Conservation (phyloP, 805 yeast species). For the Candida morakotiae region DNA sequence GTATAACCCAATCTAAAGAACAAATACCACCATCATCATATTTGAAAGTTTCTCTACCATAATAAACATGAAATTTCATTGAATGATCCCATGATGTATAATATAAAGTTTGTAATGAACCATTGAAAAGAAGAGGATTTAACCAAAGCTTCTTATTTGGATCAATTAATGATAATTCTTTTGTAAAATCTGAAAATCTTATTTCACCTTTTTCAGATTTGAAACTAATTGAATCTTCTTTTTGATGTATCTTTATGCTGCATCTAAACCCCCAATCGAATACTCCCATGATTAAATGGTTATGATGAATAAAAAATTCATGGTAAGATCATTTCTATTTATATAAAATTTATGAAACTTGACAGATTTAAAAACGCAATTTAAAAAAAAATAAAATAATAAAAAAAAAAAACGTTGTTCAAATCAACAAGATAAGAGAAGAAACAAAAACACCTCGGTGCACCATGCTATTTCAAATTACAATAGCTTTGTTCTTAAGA, state of each 20-base stretch:
- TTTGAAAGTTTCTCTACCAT: conserved; percentile 64
- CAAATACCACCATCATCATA: conserved; percentile 67
- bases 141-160: conserved; percentile 42
- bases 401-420: no score
- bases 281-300: conserved; percentile 5
- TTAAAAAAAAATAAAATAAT: no score
- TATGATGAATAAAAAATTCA: background rate
- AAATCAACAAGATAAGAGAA: no score
- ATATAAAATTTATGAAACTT: no score
- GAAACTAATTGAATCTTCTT: conserved; percentile 16
- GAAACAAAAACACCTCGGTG: no score
- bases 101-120: conserved; percentile 73
- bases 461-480: no score
- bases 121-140: conserved; percentile 64
- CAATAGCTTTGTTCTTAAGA: no score
- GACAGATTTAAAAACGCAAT: no score
- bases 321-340: background rate
- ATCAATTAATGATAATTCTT: conserved; percentile 17
- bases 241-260: conserved; percentile 22
- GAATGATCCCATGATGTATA: conserved; percentile 54
- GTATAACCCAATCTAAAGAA: conserved; percentile 72
- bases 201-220: conserved; percentile 6
- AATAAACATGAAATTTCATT: conserved; percentile 53
- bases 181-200: conserved; percentile 14
- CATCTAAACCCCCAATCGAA: conserved; percentile 39